Percentiles rank a stretch among this genome's conserved stretches.
Evolutionary conservation across 305 asterid species (phyloP).

Genomic region (Fraxinus platypoda): DNA sequence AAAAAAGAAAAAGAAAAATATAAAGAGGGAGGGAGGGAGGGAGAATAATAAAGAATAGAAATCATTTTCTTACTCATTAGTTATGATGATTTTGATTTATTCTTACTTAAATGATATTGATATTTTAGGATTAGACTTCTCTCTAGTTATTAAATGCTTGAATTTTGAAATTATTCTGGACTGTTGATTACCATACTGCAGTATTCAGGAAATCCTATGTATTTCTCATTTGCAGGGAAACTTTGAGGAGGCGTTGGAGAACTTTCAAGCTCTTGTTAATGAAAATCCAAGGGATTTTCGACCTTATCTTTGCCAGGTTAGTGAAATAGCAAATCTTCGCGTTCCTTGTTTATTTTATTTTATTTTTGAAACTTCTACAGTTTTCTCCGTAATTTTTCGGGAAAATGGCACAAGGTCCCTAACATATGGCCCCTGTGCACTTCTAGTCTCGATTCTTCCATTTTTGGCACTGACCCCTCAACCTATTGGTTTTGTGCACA

Average conservation of each 20-base stretch:
- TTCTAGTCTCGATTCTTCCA: background rate
- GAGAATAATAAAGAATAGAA: background rate
- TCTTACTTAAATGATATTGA: background rate
- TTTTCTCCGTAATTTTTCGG: background rate
- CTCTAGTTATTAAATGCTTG: background rate
- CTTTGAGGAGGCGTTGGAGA: conserved; percentile 65
- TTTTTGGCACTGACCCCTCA: background rate
- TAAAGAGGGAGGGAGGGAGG: background rate
- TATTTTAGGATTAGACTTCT: background rate
- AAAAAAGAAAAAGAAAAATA: background rate
- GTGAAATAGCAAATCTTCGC: background rate
- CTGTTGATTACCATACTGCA: background rate
- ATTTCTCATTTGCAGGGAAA: conserved; percentile 56
- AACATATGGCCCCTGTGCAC: background rate
- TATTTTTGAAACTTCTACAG: background rate
- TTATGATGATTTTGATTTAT: background rate
- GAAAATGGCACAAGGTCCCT: background rate
- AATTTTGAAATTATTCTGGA: background rate
- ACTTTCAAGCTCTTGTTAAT: conserved; percentile 62
- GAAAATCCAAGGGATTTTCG: conserved; percentile 93
- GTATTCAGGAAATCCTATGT: conserved; percentile 8
- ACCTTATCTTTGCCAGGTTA: conserved; percentile 89
- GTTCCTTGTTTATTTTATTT: conserved; percentile 8
- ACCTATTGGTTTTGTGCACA: background rate
- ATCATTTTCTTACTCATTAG: background rate